Evolutionary conservation across 345 rosid genomes (phyloP).

Genomic region (thale cress (Arabidopsis thaliana)): TAIR10.1 NC_003075.7:15859001-15859500

Average conservation of each 20-base stretch:
- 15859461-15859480: constrained; percentile 36
- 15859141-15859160: constrained; percentile 42
- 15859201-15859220: not conserved
- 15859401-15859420: constrained; percentile 9
- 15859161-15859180: constrained; percentile 36
- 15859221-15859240: constrained; percentile 24
- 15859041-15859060: not conserved
- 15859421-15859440: constrained; percentile 35
- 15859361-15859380: constrained; percentile 34
- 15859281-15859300: constrained; percentile 27
- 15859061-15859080: not conserved
- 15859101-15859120: constrained; percentile 28
- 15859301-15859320: constrained; percentile 41
- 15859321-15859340: constrained; percentile 34
- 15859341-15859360: constrained; percentile 46
- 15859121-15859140: constrained; percentile 27
- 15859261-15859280: constrained; percentile 34
- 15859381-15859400: constrained; percentile 42
- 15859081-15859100: constrained; percentile 21
- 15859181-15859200: constrained; percentile 26
- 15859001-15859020: not conserved
- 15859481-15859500: constrained; percentile 39
- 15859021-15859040: not conserved
- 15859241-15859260: constrained; percentile 28
- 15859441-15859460: constrained; percentile 2